Base-by-base conservation (phyloP, 129 eudicot genomes). In the Flaveria sonorensis region DNA sequence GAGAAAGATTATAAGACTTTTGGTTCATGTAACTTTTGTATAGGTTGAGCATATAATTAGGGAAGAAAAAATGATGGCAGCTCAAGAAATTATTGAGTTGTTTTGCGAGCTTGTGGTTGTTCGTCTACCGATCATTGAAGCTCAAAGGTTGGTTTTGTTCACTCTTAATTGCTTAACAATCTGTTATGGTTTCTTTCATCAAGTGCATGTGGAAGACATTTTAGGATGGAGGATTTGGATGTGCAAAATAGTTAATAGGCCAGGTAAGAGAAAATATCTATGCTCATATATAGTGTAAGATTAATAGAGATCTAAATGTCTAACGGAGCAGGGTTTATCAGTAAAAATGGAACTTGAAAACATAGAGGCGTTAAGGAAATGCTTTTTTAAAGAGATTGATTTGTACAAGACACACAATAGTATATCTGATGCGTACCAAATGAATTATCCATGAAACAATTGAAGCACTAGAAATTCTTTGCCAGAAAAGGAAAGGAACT, bases 11-110 rank as follows among this genome's bases (percentile, higher is more conserved):
- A 61, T 24, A 24, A 12, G 18, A 53, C 14, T 63, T 68, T 6
- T 81, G 43, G 30, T 52, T 59, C 12, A 73, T 24, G 14, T 64
- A 10, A 62, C 6, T 62, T 9, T 10, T 79, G 10, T 72, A 39
- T 75, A 94, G 98, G 98, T 94, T 9, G 98, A 94, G 85, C 98
- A 94, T 77, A 89, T 94, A 42, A 84, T 94, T 73, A 86, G 98
- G 68, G 98, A 94, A 82, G 98, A 94, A 84, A 94, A 94, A 81
- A 94, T 91, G 97, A 91, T 94, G 98, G 98, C 97, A 50, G 98
- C 98, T 4, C 98, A 94, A 86, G 98, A 91, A 83, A 91, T 94
- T 9, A 59, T 94, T 73, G 98, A 94, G 90, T 83, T 94, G 10
- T 94, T 89, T 78, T 91, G 97, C 21, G 98, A 94, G 92, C 98